Evolutionary conservation across 257 asterid genomes (phyloP).

Genomic region (Ehretia macrophylla): DNA sequence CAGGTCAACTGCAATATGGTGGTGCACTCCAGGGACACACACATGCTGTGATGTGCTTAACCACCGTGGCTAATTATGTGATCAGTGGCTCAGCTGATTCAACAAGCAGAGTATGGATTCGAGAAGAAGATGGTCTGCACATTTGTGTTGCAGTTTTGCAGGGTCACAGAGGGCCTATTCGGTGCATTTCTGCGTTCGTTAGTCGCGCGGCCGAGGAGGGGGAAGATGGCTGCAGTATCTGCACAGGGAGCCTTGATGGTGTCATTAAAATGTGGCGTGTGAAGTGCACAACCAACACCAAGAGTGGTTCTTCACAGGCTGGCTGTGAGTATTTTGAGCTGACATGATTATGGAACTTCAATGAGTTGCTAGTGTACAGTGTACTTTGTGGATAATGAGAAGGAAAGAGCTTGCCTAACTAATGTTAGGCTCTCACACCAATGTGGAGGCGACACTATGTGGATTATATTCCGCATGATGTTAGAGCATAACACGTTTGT

Average conservation of each 20-base stretch:
- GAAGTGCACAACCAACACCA: constrained; percentile 15
- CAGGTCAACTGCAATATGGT: constrained; percentile 85
- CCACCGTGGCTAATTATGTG: constrained; percentile 44
- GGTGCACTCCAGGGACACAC: constrained; percentile 91
- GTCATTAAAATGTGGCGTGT: constrained; percentile 82
- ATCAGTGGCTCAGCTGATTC: constrained; percentile 86
- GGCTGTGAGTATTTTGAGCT: constrained; percentile 68
- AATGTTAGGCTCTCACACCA: too few species aligned
- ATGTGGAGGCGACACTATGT: too few species aligned
- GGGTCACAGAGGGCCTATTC: constrained; percentile 86
- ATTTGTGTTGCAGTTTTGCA: constrained; percentile 60
- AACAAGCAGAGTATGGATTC: constrained; percentile 63
- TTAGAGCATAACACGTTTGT: too few species aligned
- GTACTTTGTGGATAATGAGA: too few species aligned
- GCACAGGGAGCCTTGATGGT: constrained; percentile 88
- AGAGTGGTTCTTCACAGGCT: constrained; percentile 23
- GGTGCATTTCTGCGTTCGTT: constrained; percentile 52
- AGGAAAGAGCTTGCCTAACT: too few species aligned
- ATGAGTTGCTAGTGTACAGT: background rate
- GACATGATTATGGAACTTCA: constrained; percentile 24
- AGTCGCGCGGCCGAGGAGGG: constrained; percentile 37
- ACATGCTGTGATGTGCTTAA: constrained; percentile 77
- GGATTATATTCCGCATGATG: too few species aligned
- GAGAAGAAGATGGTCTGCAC: constrained; percentile 65
- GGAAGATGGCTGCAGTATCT: constrained; percentile 65